Conservation (phyloP, 2,329 filamentous ascomycete species). For the Diaporthe sp. region DNA sequence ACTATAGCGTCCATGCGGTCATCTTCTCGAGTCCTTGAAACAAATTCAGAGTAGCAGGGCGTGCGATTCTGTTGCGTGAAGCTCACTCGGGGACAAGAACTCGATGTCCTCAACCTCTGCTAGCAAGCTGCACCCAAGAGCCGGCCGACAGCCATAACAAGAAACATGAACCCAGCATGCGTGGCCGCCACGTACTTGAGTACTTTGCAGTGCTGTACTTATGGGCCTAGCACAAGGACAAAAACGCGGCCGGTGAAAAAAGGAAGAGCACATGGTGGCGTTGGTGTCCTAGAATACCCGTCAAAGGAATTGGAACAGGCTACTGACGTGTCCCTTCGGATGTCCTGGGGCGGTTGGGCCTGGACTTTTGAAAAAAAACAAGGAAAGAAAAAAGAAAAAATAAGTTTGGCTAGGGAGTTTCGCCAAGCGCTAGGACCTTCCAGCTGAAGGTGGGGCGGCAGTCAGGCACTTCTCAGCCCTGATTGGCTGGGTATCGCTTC, state of each 20-base stretch:
- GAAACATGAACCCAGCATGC: neutral
- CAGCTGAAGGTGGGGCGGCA: slow-evolving; percentile 32
- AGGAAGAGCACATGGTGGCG: neutral
- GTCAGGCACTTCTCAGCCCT: slow-evolving; percentile 34
- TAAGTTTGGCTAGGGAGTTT: slow-evolving; percentile 21
- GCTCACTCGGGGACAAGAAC: neutral
- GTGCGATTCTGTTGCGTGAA: neutral
- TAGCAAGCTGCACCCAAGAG: neutral
- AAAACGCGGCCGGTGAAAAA: slow-evolving; percentile 3
- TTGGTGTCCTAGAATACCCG: neutral
- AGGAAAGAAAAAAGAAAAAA: slow-evolving; percentile 27
- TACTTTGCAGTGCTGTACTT: neutral
- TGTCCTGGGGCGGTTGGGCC: neutral
- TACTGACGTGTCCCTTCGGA: slow-evolving; percentile 20
- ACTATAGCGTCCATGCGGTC: slow-evolving; percentile 15
- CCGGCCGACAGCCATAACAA: neutral
- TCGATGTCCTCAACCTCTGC: neutral
- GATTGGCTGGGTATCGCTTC: slow-evolving; percentile 46
- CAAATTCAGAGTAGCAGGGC: neutral
- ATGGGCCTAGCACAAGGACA: neutral
- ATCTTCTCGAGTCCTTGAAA: slow-evolving; percentile 17
- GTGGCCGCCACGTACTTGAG: slow-evolving; percentile 1
- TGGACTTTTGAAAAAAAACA: neutral
- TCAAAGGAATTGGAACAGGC: neutral
- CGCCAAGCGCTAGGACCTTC: slow-evolving; percentile 26